Percentiles rank a stretch among this genome's conserved stretches.
Conservation (phyloP, 768 basidiomycete species). For the Suillus tomentosus region DNA sequence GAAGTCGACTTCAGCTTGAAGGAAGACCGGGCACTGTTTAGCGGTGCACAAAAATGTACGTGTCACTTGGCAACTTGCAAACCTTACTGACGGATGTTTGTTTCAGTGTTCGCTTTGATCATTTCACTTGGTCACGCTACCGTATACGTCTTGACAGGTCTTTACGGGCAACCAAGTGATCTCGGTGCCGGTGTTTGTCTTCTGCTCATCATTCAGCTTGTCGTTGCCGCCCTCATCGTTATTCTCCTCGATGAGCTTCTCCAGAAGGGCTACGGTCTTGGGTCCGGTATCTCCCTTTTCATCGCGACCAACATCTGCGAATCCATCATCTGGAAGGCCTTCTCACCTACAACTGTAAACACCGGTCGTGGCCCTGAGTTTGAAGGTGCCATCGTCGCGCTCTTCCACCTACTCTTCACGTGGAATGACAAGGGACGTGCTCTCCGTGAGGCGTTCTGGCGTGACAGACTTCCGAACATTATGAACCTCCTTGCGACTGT, state of each 20-base stretch:
- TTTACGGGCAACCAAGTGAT: conserved; percentile 92
- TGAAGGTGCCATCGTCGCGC: conserved; percentile 92
- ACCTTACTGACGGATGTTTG: conserved; percentile 26
- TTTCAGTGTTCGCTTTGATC: conserved; percentile 93
- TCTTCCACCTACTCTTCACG: conserved; percentile 97
- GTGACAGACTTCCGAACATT: conserved; percentile 93
- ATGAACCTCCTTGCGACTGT: conserved; percentile 97
- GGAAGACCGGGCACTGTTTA: conserved; percentile 94
- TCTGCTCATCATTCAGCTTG: conserved; percentile 93
- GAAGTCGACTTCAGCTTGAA: conserved; percentile 97
- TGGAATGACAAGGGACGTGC: conserved; percentile 99
- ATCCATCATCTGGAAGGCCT: conserved; percentile 99
- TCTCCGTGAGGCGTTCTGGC: conserved; percentile 96
- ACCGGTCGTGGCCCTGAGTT: conserved; percentile 98
- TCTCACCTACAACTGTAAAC: conserved; percentile 97
- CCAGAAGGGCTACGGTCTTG: conserved; percentile 98
- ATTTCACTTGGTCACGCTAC: conserved; percentile 96
- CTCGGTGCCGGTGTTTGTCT: conserved; percentile 97
- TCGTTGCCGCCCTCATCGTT: conserved; percentile 93
- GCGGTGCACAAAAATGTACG: conserved; percentile 97
- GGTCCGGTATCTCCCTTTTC: conserved; percentile 97
- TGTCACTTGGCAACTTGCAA: conserved; percentile 17
- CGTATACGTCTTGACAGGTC: conserved; percentile 94
- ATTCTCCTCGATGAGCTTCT: conserved; percentile 98
- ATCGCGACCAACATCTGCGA: conserved; percentile 99